Evolutionary conservation across 306 rosid species (phyloP).

Genomic region (Rosa lucieae): DNA sequence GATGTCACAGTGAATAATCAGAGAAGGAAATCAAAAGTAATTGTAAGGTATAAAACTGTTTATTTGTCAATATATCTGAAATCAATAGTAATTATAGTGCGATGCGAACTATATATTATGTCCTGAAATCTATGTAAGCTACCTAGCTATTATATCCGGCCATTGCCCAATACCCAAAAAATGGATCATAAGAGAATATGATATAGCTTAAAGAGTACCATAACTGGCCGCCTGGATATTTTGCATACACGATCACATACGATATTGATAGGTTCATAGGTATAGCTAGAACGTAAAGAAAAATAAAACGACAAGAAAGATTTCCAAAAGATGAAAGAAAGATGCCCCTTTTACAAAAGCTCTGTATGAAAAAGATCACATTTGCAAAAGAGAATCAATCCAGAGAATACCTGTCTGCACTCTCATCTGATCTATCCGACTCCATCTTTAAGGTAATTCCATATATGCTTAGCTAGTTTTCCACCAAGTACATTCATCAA

Average conservation of each 20-base stretch:
- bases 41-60: too few species aligned
- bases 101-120: too few species aligned
- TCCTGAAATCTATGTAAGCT: too few species aligned
- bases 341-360: slow-evolving; percentile 51
- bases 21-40: too few species aligned
- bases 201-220: too few species aligned
- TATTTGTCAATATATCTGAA: too few species aligned
- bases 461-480: not conserved
- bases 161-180: too few species aligned
- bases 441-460: slow-evolving; percentile 13
- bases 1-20: too few species aligned
- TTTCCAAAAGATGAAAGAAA: slow-evolving; percentile 37
- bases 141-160: too few species aligned
- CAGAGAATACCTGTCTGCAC: slow-evolving; percentile 37
- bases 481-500: not conserved
- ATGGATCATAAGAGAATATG: too few species aligned
- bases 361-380: slow-evolving; percentile 34
- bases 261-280: not conserved
- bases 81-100: too few species aligned
- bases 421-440: not conserved
- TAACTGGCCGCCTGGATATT: too few species aligned
- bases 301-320: slow-evolving; percentile 26
- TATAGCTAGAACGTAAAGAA: not conserved
- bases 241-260: not conserved
- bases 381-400: slow-evolving; percentile 53